Evolutionary conservation across 805 yeast genomes (phyloP).

Genomic region (Kuraishia molischiana): DNA sequence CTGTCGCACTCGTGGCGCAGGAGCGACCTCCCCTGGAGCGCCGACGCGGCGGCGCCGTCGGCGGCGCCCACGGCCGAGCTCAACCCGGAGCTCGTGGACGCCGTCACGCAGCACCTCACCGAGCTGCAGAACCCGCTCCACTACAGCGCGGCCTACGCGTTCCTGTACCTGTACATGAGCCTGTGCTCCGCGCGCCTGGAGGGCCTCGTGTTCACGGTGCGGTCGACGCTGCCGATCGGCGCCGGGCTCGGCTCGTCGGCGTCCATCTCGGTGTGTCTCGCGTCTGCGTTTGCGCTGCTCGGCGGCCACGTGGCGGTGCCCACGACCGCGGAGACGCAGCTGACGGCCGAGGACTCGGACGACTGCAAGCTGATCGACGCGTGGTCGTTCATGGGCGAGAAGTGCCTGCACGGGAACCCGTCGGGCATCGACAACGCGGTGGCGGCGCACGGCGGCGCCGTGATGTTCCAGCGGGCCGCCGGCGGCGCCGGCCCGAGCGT

Average conservation of each 20-base stretch:
- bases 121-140: slow-evolving; percentile 48
- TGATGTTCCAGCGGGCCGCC: slow-evolving; percentile 64
- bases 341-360: slow-evolving; percentile 20
- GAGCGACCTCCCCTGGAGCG: slow-evolving; percentile 52
- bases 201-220: slow-evolving; percentile 52
- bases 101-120: slow-evolving; percentile 32
- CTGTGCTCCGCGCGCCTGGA: slow-evolving; percentile 37
- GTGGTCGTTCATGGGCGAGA: slow-evolving; percentile 92
- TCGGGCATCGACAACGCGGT: slow-evolving; percentile 96
- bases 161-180: slow-evolving; percentile 64
- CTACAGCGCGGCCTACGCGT: slow-evolving; percentile 72
- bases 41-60: slow-evolving; percentile 15
- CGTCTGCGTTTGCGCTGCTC: slow-evolving; percentile 59
- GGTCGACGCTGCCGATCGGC: slow-evolving; percentile 87
- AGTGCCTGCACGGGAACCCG: slow-evolving; percentile 93
- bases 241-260: slow-evolving; percentile 97
- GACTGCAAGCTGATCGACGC: slow-evolving; percentile 59
- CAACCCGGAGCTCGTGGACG: slow-evolving; percentile 45
- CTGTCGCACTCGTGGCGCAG: slow-evolving; percentile 57
- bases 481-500: slow-evolving; percentile 43
- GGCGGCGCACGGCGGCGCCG: slow-evolving; percentile 94
- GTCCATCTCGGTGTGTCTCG: slow-evolving; percentile 73
- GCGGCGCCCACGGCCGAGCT: slow-evolving; percentile 40
- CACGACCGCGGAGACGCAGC: slow-evolving; percentile 21
- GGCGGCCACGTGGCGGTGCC: slow-evolving; percentile 45